These are phyloP conservation scores for Colletotrichum lupini DNA, from an alignment of 2,329 filamentous ascomycete genomes.

Conservation along the genomic window DNA sequence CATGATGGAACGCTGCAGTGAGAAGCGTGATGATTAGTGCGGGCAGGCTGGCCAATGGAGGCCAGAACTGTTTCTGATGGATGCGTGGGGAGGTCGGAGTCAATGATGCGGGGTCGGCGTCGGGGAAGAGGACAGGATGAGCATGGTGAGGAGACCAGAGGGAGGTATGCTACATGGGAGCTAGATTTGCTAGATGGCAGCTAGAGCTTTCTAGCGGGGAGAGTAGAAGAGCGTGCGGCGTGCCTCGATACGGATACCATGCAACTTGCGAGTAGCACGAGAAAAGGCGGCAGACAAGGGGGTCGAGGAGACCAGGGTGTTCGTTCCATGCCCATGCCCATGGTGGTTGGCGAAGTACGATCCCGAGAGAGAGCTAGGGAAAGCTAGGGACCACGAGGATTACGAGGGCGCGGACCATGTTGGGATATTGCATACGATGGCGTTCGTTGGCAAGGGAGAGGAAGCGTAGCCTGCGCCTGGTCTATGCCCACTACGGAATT, in stretches of 20 bases:
- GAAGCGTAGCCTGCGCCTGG: background rate
- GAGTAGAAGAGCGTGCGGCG: background rate
- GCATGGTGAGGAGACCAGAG: background rate
- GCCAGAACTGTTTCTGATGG: conserved; percentile 11
- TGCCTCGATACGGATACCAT: background rate
- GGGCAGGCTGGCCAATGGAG: conserved; percentile 25
- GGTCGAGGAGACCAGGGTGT: background rate
- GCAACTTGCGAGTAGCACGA: background rate
- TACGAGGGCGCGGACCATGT: conserved; percentile 10
- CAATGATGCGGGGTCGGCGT: conserved; percentile 28
- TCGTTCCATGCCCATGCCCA: background rate
- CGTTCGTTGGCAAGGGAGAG: background rate
- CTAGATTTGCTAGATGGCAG: background rate
- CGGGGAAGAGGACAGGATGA: conserved; percentile 4
- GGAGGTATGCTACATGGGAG: background rate
- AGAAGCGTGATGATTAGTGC: conserved; percentile 17
- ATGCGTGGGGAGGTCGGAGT: conserved; percentile 32
- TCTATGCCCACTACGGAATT: background rate
- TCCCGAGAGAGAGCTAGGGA: background rate
- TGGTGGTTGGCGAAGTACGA: background rate
- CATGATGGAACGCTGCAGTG: conserved; percentile 28
- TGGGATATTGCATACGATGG: conserved; percentile 11
- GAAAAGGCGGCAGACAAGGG: background rate
- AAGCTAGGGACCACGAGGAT: conserved; percentile 20
- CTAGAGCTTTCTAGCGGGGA: conserved; percentile 7